These are phyloP conservation scores for Penicillium soppii DNA, from an alignment of 495 filamentous ascomycete species.

Conservation along the genomic window DNA sequence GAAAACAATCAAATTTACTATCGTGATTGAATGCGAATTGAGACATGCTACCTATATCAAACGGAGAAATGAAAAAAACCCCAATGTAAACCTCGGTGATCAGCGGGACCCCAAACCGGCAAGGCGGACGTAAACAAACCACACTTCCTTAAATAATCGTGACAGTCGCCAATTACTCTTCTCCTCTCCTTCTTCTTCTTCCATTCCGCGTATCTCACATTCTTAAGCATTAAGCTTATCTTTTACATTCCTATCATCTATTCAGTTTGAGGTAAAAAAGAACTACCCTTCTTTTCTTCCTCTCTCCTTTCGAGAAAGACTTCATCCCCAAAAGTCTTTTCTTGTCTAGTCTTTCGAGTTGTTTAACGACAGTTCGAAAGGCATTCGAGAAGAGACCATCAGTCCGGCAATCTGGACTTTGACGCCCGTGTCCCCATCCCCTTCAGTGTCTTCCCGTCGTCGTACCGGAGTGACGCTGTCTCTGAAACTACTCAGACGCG, in stretches of 20 bases:
- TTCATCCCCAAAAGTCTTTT: conserved; percentile 62
- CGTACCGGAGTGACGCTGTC: conserved; percentile 90
- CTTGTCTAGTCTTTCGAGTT: conserved; percentile 92
- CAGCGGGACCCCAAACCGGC: conserved; percentile 18
- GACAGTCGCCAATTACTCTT: conserved; percentile 1
- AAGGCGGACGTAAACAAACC: conserved; percentile 33
- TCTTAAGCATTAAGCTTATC: conserved; percentile 1
- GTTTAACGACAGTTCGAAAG: conserved; percentile 76
- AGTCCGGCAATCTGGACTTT: conserved; percentile 99
- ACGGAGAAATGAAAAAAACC: background rate
- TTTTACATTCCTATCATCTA: conserved; percentile 7
- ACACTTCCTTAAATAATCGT: conserved; percentile 20
- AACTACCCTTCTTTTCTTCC: conserved; percentile 19
- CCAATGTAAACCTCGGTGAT: conserved; percentile 8
- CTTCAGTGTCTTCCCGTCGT: conserved; percentile 99
- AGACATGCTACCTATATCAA: too few relatives aligned
- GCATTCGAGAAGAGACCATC: conserved; percentile 85
- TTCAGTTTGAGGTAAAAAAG: background rate
- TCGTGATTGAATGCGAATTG: too few relatives aligned
- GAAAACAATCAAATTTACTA: too few relatives aligned
- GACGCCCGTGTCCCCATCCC: conserved; percentile 98
- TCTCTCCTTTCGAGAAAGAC: conserved; percentile 39
- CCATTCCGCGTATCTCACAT: conserved; percentile 9
- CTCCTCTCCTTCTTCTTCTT: conserved; percentile 13
- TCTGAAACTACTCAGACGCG: conserved; percentile 72